Evolutionary conservation across 495 filamentous ascomycete species (phyloP), one percentile per base, ranked within the genome.

Genomic region (Podospora conica): DNA sequence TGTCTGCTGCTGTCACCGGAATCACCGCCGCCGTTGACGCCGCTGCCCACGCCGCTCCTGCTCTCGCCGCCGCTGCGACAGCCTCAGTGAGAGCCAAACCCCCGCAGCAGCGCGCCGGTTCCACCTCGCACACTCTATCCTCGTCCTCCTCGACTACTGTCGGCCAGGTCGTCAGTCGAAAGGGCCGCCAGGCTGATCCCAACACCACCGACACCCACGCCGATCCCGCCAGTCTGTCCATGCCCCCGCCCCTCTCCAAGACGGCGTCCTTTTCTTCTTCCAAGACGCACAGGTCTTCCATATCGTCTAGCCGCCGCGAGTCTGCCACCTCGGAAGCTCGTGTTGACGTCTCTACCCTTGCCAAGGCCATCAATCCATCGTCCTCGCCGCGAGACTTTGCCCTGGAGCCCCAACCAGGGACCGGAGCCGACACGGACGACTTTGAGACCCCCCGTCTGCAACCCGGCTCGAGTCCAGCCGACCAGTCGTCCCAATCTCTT

Each of bases 171-270:
- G 66, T 81, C 29, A 80, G 65, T 62, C 79, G 81, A 58, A 88
- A 88, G 70, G 77, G 82, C 60, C 76, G 80, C 48, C 80, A 85
- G 70, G 80, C 79, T 3, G 85, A 86, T 63, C 72, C 82, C 24
- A 83, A 83, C 55, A 83, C 80, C 54, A 80, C 75, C 31, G 74
- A 75, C 55, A 72, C 75, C 25, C 80, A 81, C 71, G 76, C 81
- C 33, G 85, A 85, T 57, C 81, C 81, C 68, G 81, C 84, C 57
- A 86, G 80, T 69, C 77, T 88, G 22, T 88, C 84, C 15, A 87
- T 88, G 84, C 86, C 86, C 12, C 82, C 86, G 55, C 80, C 83
- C 11, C 61, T 76, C 2, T 65, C 73, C 20, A 74, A 75, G 69
- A 66, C 78, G 1, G 61, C 53, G 33, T 55, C 23, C 18, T 48